phyloP scores from a whole-genome alignment of 2,329 filamentous ascomycete genomes.

The Conoideocrella luteorostrata region DNA sequence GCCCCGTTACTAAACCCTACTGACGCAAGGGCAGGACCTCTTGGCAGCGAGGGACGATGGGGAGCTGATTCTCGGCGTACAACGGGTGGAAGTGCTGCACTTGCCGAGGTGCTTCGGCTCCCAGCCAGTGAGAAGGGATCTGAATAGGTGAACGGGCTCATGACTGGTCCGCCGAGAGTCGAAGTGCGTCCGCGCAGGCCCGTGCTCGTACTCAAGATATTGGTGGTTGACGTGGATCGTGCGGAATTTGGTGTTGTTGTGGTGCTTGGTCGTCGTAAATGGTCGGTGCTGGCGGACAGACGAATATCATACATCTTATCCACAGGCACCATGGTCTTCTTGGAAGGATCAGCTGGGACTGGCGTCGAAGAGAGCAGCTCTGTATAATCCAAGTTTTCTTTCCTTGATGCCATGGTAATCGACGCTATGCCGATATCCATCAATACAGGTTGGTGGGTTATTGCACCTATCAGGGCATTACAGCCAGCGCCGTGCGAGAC shows the following conservation, averaged over 20 bases:
- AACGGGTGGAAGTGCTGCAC: conserved; percentile 24
- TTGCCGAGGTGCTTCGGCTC: conserved; percentile 40
- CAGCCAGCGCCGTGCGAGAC: conserved; percentile 94
- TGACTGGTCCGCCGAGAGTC: conserved; percentile 19
- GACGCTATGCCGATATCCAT: conserved; percentile 87
- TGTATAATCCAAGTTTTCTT: conserved; percentile 36
- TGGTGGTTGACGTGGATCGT: conserved; percentile 26
- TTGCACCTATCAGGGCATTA: conserved; percentile 87
- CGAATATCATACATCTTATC: conserved; percentile 66
- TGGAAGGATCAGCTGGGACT: conserved; percentile 14
- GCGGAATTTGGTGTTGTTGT: conserved; percentile 28
- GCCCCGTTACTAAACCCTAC: conserved; percentile 10
- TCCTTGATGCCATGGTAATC: conserved; percentile 77
- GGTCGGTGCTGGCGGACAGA: conserved; percentile 68
- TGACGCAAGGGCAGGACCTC: conserved; percentile 11
- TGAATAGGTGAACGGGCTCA: conserved; percentile 32
- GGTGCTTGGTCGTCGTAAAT: conserved; percentile 45
- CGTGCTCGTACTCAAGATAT: conserved; percentile 20
- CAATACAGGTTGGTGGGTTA: conserved; percentile 86
- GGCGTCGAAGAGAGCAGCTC: conserved; percentile 23
- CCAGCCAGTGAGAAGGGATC: conserved; percentile 34
- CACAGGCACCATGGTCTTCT: conserved; percentile 34
- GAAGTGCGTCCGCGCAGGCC: conserved; percentile 30
- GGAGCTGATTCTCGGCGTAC: conserved; percentile 24
- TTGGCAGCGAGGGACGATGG: conserved; percentile 16